Conservation (phyloP, 768 basidiomycete species). For the Arthromyces matolae region DNA sequence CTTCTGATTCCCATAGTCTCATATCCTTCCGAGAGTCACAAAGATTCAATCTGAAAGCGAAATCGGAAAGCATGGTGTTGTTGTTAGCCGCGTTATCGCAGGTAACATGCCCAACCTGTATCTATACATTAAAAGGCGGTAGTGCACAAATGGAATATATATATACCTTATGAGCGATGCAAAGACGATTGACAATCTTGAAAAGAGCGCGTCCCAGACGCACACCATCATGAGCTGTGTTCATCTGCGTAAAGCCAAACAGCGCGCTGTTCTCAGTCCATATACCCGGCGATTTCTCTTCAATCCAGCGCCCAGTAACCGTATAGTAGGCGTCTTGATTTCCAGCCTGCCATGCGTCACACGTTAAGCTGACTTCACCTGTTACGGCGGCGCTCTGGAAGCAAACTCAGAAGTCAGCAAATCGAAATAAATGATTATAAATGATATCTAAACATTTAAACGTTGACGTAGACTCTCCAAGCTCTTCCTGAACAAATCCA, state of each 20-base stretch:
- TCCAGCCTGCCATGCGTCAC: conserved; percentile 38
- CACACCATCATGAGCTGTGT: conserved; percentile 32
- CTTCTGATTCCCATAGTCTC: background rate
- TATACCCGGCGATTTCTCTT: conserved; percentile 19
- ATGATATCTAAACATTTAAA: too few species aligned
- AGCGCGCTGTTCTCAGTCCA: conserved; percentile 29
- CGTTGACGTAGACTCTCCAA: background rate
- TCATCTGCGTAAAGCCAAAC: conserved; percentile 32
- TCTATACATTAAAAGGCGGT: too few species aligned
- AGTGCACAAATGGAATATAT: too few species aligned
- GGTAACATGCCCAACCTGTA: background rate
- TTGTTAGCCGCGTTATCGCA: background rate
- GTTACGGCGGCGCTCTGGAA: conserved; percentile 1
- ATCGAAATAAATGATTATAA: background rate
- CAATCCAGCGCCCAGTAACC: conserved; percentile 37
- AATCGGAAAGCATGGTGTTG: background rate
- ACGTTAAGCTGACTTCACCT: conserved; percentile 25
- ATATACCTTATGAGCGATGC: conserved; percentile 20
- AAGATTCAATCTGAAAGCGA: background rate
- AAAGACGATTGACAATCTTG: conserved; percentile 24
- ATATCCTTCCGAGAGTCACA: background rate
- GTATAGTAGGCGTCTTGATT: conserved; percentile 38
- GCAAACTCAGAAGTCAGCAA: background rate
- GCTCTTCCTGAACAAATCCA: background rate
- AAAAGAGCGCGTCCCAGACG: conserved; percentile 31